These are phyloP conservation scores for Corymbia maculata DNA, from an alignment of 345 rosid genomes.

Conservation along the genomic window DNA sequence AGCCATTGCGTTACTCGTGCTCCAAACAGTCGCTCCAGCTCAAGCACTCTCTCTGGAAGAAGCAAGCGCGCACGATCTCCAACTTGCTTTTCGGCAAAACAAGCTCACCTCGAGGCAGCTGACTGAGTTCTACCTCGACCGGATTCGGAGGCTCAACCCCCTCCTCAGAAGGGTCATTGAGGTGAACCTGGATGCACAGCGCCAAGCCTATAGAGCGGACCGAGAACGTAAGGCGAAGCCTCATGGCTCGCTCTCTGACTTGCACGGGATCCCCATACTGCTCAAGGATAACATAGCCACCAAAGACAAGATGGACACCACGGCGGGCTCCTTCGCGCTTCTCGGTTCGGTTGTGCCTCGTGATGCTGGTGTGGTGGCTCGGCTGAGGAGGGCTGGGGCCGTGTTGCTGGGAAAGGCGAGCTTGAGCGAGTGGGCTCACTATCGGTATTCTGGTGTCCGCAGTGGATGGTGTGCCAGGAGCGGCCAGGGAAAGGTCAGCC, in stretches of 20 bases:
- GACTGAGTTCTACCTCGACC: conserved; percentile 35
- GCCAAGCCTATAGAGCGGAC: conserved; percentile 51
- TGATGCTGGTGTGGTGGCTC: conserved; percentile 52
- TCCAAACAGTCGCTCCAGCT: background rate
- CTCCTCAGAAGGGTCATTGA: conserved; percentile 51
- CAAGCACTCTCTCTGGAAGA: conserved; percentile 13
- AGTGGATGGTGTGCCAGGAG: conserved; percentile 49
- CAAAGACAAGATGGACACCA: conserved; percentile 55
- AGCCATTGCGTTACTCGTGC: background rate
- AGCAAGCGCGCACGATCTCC: conserved; percentile 33
- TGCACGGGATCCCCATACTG: conserved; percentile 64
- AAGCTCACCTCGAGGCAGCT: conserved; percentile 51
- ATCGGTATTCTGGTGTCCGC: conserved; percentile 10
- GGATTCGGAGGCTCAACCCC: conserved; percentile 36
- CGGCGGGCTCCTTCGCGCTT: conserved; percentile 61
- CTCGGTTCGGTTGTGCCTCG: conserved; percentile 48
- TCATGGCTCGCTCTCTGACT: background rate
- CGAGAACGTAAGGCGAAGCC: conserved; percentile 21
- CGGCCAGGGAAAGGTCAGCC: conserved; percentile 59
- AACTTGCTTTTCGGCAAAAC: conserved; percentile 35
- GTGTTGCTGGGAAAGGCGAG: conserved; percentile 75
- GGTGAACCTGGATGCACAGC: conserved; percentile 58
- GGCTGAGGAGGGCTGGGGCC: conserved; percentile 57
- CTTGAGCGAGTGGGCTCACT: conserved; percentile 56
- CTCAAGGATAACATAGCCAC: conserved; percentile 67